Conservation (phyloP, 768 basidiomycete genomes). For the Phanerochaete carnosa region DNA sequence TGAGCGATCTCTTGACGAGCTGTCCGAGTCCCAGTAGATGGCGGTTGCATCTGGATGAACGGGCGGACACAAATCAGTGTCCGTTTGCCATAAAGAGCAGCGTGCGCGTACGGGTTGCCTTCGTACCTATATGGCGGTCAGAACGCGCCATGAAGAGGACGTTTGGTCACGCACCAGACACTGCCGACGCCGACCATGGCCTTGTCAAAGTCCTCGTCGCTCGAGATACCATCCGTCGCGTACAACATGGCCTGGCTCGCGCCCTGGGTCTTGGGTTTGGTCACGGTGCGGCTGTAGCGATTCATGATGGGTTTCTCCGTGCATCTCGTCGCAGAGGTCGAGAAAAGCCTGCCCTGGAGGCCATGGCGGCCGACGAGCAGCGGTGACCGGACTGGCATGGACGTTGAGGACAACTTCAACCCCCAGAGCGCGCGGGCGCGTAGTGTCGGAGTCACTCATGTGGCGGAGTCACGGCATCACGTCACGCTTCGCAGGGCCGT, state of each 20-base stretch:
- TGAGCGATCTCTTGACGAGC: constrained; percentile 79
- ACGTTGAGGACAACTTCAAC: not conserved
- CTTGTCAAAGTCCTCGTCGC: constrained; percentile 85
- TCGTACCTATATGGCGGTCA: constrained; percentile 71
- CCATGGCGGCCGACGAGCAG: constrained; percentile 7
- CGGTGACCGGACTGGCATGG: constrained; percentile 1
- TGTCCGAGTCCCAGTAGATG: constrained; percentile 90
- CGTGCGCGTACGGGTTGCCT: constrained; percentile 82
- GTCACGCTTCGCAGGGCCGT: not conserved
- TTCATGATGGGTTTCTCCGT: constrained; percentile 38
- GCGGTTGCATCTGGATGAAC: constrained; percentile 75
- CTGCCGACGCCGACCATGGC: constrained; percentile 98
- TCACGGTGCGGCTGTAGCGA: constrained; percentile 75
- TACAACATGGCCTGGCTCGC: constrained; percentile 99
- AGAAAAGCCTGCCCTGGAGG: constrained; percentile 9
- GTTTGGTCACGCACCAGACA: constrained; percentile 69
- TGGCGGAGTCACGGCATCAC: not conserved
- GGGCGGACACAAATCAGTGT: constrained; percentile 8
- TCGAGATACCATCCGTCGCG: constrained; percentile 89
- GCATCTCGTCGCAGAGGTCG: constrained; percentile 12
- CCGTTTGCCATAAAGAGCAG: not conserved
- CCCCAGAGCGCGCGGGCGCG: not conserved
- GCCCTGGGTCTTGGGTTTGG: constrained; percentile 91
- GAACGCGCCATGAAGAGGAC: constrained; percentile 16
- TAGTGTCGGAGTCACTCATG: not conserved